Evolutionary conservation across 1,284 basidiomycete genomes (phyloP), one percentile per base, ranked within the genome.

Genomic region (Melampsora americana): DNA sequence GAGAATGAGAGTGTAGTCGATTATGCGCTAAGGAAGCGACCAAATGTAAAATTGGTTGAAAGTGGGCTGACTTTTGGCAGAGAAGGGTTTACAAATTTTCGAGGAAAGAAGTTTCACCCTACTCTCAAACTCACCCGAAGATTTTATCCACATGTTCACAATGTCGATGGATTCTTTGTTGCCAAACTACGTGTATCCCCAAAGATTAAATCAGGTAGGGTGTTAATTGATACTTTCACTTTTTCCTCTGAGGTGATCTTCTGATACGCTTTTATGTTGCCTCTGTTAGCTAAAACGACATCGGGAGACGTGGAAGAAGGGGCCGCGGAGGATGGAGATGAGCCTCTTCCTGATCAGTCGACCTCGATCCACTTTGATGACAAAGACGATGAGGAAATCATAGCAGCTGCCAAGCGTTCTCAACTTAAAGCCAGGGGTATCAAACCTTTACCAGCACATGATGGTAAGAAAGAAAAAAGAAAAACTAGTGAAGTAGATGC

Each of bases 1-100:
- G 96, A 99, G 85, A 95, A 99, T 85, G 96, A 99, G 84, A 89
- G 92, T 5, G 95, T 99, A 20, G 93, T 99, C 23, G 92, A 98
- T 83, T 99, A 99, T 82, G 96, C 96, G n/a, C 87, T 99, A 74
- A 89, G 91, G 79, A 98, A 99, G 84, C 88, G 96, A 46, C 91
- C 95, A n/a, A 91, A 99, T 82, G 92, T 92, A 79, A 91, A 90
- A 83, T 89, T 99, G 60, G 94, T 99, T 66, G 91, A 93, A 66
- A 93, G 94, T 0, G 95, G 93, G 0, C 87, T 99, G 65, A 90
- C 90, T 80, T 98, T 99, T 83, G 96, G 96, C 71, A 88, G 90
- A 30, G 91, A 93, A 81, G 96, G 95, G 12, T 97, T 92, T 85
- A 92, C 90, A 66, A 87, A 87, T 75, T 98, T 90, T 85, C 89